These are phyloP conservation scores for Polygonum maritimum DNA, from an alignment of 148 eudicot species.

Conservation along the genomic window DNA sequence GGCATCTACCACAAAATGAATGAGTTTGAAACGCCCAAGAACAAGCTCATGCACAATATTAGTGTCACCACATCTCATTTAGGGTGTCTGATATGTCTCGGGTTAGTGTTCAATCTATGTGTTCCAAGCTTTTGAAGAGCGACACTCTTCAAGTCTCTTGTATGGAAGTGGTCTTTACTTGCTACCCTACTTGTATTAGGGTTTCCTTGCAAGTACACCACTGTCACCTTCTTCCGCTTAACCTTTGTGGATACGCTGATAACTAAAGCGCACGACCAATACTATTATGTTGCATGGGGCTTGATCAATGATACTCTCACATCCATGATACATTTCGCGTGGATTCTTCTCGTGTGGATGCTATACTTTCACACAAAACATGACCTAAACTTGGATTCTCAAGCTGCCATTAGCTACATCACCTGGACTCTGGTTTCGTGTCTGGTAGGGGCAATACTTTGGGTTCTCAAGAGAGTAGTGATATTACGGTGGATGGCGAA, in stretches of 20 bases:
- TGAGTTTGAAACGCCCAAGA: not conserved
- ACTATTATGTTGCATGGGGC: not conserved
- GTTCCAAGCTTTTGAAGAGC: not conserved
- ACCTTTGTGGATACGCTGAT: not conserved
- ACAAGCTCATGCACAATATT: not conserved
- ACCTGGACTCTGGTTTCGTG: not conserved
- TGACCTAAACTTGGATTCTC: not conserved
- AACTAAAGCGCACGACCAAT: not conserved
- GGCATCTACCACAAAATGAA: not conserved
- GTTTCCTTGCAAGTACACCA: not conserved
- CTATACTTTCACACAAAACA: not conserved
- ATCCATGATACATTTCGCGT: not conserved
- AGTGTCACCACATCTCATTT: not conserved
- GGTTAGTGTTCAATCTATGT: too few relatives aligned
- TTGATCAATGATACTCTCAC: not conserved
- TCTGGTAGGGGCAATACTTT: not conserved
- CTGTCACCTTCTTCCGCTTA: not conserved
- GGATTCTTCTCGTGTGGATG: not conserved
- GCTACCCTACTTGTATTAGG: not conserved
- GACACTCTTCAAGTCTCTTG: not conserved
- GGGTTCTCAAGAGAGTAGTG: not conserved
- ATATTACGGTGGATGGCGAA: not conserved
- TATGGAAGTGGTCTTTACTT: not conserved
- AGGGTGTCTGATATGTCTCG: not conserved
- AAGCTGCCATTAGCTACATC: not conserved